A percentile compares a stretch with the other conserved stretches of the same genome.
Conservation (phyloP, 176 grass and related monocot species). For the Urochloa ruziziensis region DNA sequence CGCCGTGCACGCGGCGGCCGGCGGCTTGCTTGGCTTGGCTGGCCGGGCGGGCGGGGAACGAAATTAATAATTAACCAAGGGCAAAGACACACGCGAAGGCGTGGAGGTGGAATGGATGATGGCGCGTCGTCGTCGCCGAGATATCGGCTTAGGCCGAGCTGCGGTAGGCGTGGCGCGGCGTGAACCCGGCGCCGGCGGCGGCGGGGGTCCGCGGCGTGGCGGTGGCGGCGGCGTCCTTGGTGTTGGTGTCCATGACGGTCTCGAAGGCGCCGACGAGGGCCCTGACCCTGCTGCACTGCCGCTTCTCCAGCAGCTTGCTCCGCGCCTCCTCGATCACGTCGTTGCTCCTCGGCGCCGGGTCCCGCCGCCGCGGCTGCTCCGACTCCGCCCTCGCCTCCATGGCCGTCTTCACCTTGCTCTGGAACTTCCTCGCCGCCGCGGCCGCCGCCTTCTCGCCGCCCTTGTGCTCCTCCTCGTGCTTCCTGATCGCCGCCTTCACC, state of each 20-base stretch:
- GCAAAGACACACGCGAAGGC: neutral
- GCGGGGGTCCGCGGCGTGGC: neutral
- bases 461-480: neutral
- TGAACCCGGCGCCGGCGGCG: neutral
- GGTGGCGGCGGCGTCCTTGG: neutral
- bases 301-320: conserved; percentile 60
- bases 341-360: conserved; percentile 51
- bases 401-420: conserved; percentile 48
- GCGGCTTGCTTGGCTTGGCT: neutral
- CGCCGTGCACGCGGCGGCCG: neutral
- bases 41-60: neutral
- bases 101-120: neutral
- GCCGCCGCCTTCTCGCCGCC: neutral
- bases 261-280: conserved; percentile 77
- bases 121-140: neutral
- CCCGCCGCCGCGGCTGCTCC: conserved; percentile 40
- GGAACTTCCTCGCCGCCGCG: conserved; percentile 8
- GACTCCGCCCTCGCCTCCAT: conserved; percentile 33
- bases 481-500: conserved; percentile 37
- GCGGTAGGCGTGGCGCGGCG: neutral
- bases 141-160: neutral
- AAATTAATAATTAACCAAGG: neutral
- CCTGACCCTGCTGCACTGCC: conserved; percentile 61
- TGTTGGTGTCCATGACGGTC: conserved; percentile 58
- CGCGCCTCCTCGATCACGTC: conserved; percentile 71